Conservation (phyloP, 106 monocot genomes). For the Dioscorea dumetorum region DNA sequence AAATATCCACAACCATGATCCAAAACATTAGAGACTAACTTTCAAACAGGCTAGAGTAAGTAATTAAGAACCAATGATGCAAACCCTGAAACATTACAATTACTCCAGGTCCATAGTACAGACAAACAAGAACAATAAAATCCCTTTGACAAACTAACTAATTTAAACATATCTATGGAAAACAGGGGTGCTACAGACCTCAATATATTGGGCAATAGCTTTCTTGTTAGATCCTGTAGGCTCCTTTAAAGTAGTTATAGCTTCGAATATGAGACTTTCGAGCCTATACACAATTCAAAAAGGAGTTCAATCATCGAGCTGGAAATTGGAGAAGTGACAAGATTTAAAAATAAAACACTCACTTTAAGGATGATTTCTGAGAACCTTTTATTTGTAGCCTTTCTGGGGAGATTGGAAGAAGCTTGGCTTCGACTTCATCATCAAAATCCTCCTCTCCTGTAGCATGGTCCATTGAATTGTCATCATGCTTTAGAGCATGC, state of each 20-base stretch:
- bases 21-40: no score
- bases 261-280: slow-evolving; percentile 44
- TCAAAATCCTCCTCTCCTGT: slow-evolving; percentile 11
- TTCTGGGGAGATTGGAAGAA: slow-evolving; percentile 13
- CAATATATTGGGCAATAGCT: slow-evolving; percentile 72
- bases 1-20: no score
- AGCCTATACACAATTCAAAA: slow-evolving; percentile 22
- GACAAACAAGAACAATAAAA: no score
- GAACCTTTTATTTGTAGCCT: slow-evolving; percentile 1
- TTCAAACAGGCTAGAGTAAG: no score
- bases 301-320: no score
- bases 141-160: no score
- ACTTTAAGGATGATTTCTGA: slow-evolving; percentile 30
- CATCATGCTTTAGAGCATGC: slow-evolving; percentile 6
- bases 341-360: not conserved
- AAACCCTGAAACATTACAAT: no score
- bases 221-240: slow-evolving; percentile 40
- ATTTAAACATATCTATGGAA: no score
- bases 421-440: slow-evolving; percentile 26
- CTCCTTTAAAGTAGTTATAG: slow-evolving; percentile 38
- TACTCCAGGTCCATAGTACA: no score
- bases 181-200: slow-evolving; percentile 26
- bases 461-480: slow-evolving; percentile 17
- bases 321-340: no score
- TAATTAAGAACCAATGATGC: no score